Percentiles rank a stretch among this genome's conserved stretches.
Conservation (phyloP, 495 filamentous ascomycete genomes). For the Penicillium odoratum region DNA sequence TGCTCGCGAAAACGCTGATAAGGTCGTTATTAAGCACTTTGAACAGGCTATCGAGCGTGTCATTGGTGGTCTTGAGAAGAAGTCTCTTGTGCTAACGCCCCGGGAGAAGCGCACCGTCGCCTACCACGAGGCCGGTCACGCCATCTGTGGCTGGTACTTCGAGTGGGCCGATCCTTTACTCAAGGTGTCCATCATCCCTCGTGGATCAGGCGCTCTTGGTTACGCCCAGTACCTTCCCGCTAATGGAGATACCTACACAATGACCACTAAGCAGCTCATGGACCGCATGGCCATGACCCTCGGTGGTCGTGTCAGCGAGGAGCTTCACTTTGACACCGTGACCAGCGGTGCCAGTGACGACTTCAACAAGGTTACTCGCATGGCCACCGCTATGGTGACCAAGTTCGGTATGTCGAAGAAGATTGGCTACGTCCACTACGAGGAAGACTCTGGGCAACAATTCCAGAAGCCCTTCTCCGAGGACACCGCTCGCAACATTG, state of each 20-base stretch:
- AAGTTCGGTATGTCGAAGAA: conserved; percentile 97
- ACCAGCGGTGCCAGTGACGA: conserved; percentile 93
- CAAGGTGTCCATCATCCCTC: conserved; percentile 97
- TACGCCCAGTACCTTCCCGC: conserved; percentile 96
- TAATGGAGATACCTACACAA: conserved; percentile 80
- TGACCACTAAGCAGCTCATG: conserved; percentile 96
- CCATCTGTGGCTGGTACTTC: conserved; percentile 98
- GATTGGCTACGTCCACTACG: conserved; percentile 87
- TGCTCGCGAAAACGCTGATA: conserved; percentile 73
- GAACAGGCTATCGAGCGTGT: conserved; percentile 97
- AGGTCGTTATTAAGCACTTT: conserved; percentile 84
- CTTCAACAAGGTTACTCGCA: conserved; percentile 96
- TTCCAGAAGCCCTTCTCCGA: conserved; percentile 95
- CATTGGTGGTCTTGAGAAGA: conserved; percentile 93
- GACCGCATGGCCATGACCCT: conserved; percentile 99
- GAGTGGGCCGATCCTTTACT: conserved; percentile 93
- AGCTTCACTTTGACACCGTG: conserved; percentile 93
- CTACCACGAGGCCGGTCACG: conserved; percentile 97
- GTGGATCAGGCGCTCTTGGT: conserved; percentile 87
- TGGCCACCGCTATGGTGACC: conserved; percentile 97
- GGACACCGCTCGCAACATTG: conserved; percentile 86
- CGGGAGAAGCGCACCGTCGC: conserved; percentile 93
- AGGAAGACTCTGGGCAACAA: conserved; percentile 73
- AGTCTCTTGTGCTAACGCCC: conserved; percentile 86
- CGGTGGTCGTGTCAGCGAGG: conserved; percentile 89